Evolutionary conservation across 148 eudicot species (phyloP).

Genomic region (Vaccinium darrowii): DNA sequence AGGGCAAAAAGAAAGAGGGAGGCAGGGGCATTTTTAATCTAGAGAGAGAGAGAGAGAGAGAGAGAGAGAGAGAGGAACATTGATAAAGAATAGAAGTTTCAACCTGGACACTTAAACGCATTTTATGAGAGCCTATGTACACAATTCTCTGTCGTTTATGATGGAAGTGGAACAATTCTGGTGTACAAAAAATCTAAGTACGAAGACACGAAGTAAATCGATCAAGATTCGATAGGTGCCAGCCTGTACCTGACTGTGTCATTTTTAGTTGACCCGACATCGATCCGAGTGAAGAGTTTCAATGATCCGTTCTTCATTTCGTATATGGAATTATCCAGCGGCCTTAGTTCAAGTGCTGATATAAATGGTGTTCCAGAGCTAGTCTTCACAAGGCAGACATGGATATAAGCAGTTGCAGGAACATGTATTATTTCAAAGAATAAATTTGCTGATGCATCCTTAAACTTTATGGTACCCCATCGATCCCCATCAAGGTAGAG

Average conservation of each 20-base stretch:
- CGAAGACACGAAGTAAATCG: too few relatives aligned
- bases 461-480: slow-evolving; percentile 29
- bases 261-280: slow-evolving; percentile 13
- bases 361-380: slow-evolving; percentile 40
- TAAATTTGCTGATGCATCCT: neutral
- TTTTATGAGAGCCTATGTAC: too few relatives aligned
- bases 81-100: too few relatives aligned
- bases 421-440: slow-evolving; percentile 29
- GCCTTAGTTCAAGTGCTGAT: slow-evolving; percentile 39
- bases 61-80: too few relatives aligned
- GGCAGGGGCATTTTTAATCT: too few relatives aligned
- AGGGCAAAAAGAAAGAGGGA: too few relatives aligned
- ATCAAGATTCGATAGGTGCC: neutral
- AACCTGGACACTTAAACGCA: too few relatives aligned
- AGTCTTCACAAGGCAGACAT: slow-evolving; percentile 35
- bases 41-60: too few relatives aligned
- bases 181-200: too few relatives aligned
- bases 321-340: slow-evolving; percentile 16
- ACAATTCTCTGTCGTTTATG: too few relatives aligned
- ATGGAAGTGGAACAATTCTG: too few relatives aligned
- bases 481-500: slow-evolving; percentile 32
- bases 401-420: slow-evolving; percentile 24
- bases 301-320: slow-evolving; percentile 20
- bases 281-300: neutral
- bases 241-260: neutral